Evolutionary conservation across 2,329 filamentous ascomycete species (phyloP).

Genomic region (Sordariomycetes sp.): DNA sequence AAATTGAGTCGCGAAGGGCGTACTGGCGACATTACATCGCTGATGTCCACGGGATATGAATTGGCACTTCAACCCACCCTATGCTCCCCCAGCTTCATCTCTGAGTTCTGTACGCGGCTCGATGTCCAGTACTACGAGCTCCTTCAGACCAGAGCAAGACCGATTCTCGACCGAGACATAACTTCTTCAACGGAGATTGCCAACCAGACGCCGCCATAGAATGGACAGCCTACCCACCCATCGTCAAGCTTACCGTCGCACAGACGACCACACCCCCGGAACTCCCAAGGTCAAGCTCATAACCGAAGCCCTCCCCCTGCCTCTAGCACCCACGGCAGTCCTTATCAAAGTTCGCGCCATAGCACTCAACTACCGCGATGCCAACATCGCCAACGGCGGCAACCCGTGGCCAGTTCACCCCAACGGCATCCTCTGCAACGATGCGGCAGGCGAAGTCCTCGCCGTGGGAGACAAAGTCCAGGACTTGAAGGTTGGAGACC

Average conservation of each 20-base stretch:
- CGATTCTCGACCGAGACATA: too few relatives aligned
- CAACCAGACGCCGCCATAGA: too few relatives aligned
- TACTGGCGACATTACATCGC: too few relatives aligned
- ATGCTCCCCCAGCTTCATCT: too few relatives aligned
- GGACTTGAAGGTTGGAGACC: slow-evolving; percentile 21
- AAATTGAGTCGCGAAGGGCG: too few relatives aligned
- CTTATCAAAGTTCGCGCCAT: slow-evolving; percentile 21
- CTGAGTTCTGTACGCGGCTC: too few relatives aligned
- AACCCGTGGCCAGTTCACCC: slow-evolving; percentile 31
- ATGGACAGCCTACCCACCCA: background rate
- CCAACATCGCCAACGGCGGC: slow-evolving; percentile 24
- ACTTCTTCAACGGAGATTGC: too few relatives aligned
- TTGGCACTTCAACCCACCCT: too few relatives aligned
- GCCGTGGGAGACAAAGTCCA: slow-evolving; percentile 23
- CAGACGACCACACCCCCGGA: slow-evolving; percentile 17
- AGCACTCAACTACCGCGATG: slow-evolving; percentile 23
- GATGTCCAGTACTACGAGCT: too few relatives aligned
- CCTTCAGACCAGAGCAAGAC: too few relatives aligned
- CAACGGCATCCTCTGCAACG: slow-evolving; percentile 22
- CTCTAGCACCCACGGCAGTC: slow-evolving; percentile 18
- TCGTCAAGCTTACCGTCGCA: slow-evolving; percentile 15
- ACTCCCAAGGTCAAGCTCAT: slow-evolving; percentile 22
- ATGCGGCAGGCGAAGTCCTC: slow-evolving; percentile 30
- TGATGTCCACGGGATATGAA: too few relatives aligned
- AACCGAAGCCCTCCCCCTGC: slow-evolving; percentile 18